phyloP scores from a whole-genome alignment of 208 protist species.

The Crithidia expoeki region DNA sequence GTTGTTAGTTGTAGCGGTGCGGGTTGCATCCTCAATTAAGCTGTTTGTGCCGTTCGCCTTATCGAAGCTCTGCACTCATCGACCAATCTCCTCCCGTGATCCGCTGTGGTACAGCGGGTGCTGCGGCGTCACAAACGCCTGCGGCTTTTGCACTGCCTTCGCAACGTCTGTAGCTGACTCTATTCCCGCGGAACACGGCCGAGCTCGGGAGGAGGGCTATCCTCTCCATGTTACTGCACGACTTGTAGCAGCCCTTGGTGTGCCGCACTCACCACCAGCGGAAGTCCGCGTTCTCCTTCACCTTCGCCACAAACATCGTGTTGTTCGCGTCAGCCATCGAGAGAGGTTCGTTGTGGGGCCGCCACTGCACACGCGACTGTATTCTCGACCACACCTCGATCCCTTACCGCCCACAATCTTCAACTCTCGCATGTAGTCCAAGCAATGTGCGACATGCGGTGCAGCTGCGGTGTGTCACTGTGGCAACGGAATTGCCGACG shows the following conservation, averaged over 20 bases:
- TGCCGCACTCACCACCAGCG: constrained; percentile 85
- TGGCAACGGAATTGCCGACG: constrained; percentile 61
- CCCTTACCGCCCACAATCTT: constrained; percentile 60
- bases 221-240: constrained; percentile 42
- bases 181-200: too few species aligned
- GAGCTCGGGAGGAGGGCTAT: not conserved
- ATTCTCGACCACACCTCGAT: constrained; percentile 41
- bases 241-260: constrained; percentile 76
- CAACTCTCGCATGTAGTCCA: constrained; percentile 55
- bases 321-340: constrained; percentile 42
- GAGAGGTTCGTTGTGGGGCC: constrained; percentile 48
- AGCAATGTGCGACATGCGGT: constrained; percentile 43
- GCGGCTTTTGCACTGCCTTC: not conserved
- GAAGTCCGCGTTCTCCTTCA: constrained; percentile 56
- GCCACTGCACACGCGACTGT: constrained; percentile 54
- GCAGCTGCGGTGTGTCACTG: constrained; percentile 74
- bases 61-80: constrained; percentile 2
- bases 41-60: not conserved
- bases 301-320: constrained; percentile 39
- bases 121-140: not conserved
- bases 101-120: not conserved
- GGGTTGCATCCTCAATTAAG: not conserved
- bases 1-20: not conserved
- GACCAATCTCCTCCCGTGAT: not conserved
- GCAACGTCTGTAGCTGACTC: not conserved